Conservation (phyloP, 495 filamentous ascomycete genomes). For the Sphaerosporella brunnea region DNA sequence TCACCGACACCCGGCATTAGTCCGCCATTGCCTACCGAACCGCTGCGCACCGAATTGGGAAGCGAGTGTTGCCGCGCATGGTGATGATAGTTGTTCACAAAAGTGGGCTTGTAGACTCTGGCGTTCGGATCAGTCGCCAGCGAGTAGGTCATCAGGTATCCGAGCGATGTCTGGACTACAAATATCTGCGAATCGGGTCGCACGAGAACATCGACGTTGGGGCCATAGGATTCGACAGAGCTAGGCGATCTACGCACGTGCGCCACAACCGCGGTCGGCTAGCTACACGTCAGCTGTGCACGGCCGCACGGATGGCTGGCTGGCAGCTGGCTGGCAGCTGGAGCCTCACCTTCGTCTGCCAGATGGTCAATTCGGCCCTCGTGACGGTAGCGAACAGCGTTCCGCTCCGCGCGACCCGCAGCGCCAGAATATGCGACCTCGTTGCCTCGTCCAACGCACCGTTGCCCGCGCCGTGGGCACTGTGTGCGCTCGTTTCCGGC, state of each 20-base stretch:
- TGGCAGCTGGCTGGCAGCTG: no score
- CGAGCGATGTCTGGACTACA: constrained; percentile 72
- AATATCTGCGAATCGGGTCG: constrained; percentile 83
- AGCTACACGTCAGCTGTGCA: constrained; percentile 11
- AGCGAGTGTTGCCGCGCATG: constrained; percentile 57
- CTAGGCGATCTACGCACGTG: constrained; percentile 59
- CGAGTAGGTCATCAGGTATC: constrained; percentile 87
- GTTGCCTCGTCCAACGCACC: constrained; percentile 21
- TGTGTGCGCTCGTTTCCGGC: constrained; percentile 13
- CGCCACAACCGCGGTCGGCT: constrained; percentile 83
- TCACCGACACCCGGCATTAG: constrained; percentile 48
- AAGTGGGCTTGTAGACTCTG: constrained; percentile 67
- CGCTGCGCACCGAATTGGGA: constrained; percentile 39
- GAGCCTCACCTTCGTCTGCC: constrained; percentile 74
- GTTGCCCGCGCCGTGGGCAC: constrained; percentile 8
- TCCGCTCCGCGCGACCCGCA: constrained; percentile 64
- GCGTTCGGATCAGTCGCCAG: constrained; percentile 68
- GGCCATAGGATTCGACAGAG: constrained; percentile 68
- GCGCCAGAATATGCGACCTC: constrained; percentile 48
- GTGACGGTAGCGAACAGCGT: constrained; percentile 84
- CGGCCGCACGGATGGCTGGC: no score
- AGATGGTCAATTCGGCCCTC: constrained; percentile 59
- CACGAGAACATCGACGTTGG: constrained; percentile 65
- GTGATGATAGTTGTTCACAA: constrained; percentile 43
- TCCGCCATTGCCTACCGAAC: constrained; percentile 35